phyloP scores from a whole-genome alignment of 2,329 filamentous ascomycete genomes.

The Furcasterigmium furcatum region DNA sequence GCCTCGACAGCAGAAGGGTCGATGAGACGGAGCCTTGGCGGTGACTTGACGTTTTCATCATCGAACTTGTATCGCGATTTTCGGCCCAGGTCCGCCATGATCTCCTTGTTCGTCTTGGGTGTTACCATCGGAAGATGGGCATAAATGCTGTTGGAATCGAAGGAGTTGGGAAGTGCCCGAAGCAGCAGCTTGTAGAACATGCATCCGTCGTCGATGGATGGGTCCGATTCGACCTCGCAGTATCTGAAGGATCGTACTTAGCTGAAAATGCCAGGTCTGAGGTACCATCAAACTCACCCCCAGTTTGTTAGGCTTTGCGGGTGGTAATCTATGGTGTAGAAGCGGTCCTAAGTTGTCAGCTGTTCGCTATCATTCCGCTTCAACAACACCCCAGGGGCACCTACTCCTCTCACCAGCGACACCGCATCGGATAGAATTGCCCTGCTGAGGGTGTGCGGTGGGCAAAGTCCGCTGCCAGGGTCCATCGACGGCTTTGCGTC shows the following conservation, averaged over 20 bases:
- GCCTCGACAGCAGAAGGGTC: neutral
- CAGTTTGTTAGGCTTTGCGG: slow-evolving; percentile 63
- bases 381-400: neutral
- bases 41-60: slow-evolving; percentile 10
- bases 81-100: slow-evolving; percentile 52
- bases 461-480: slow-evolving; percentile 43
- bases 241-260: slow-evolving; percentile 4
- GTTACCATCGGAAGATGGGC: slow-evolving; percentile 51
- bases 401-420: slow-evolving; percentile 50
- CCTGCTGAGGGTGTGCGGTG: slow-evolving; percentile 41
- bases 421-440: slow-evolving; percentile 62
- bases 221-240: slow-evolving; percentile 31
- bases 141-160: slow-evolving; percentile 60
- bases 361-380: too few relatives aligned
- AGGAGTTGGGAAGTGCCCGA: slow-evolving; percentile 61
- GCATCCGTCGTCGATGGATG: slow-evolving; percentile 53
- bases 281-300: slow-evolving; percentile 51
- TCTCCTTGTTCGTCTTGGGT: slow-evolving; percentile 50
- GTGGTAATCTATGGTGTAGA: slow-evolving; percentile 60
- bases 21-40: neutral
- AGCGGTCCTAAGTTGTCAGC: slow-evolving; percentile 40
- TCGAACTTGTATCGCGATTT: slow-evolving; percentile 58
- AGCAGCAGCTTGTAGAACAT: slow-evolving; percentile 65
- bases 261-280: neutral
- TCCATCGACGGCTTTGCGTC: slow-evolving; percentile 46